Base-by-base conservation (phyloP, 805 yeast species). In the Sugiyamaella smithiae region DNA sequence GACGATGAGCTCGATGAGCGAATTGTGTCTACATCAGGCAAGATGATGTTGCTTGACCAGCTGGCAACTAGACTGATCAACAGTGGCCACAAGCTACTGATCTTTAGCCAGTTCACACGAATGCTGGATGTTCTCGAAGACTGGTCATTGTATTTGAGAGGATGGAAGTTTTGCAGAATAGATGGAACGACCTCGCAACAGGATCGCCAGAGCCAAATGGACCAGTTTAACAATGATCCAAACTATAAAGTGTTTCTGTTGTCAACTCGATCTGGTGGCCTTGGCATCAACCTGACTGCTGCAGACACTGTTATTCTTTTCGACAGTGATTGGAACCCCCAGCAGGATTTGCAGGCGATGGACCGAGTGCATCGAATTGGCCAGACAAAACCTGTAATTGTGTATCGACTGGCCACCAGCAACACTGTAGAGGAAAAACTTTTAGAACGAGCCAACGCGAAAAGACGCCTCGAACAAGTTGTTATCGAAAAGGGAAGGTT, bases 291-390 rank as follows among this genome's bases (percentile, higher is more conserved):
- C 61, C 71, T 91, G 48, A 78, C 84, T 0, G 81, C 84, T 0
- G 96, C 98, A 0, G 97, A 93, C 55, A 83, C 95, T 1, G 98
- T 93, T 1, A 78, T 91, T 2, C 59, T 91, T 8, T 89, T 88
- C 62, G 99, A 91, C 61, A 85, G 88, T 49, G 99, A 91, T 62
- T 91, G 97, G 96, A 91, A 91, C 60, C 99, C 98, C 0, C 97
- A 91, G 62, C 95, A 88, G 53, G 98, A 91, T 67, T 70, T 89
- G 44, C 99, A 91, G 64, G 98, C 98, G 0, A 91, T 91, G 81
- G 98, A 90, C 59, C 74, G 99, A 47, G 95, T 86, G 9, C 98
- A 91, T 63, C 73, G 99, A 61, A 88, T 93, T 47, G 98, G 98
- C 0, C 99, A 91, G 64, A 74, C 71, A 1, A 80, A 77, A 47